These are phyloP conservation scores for Rhamnella rubrinervis DNA, from an alignment of 331 rosid species.

Conservation along the genomic window DNA sequence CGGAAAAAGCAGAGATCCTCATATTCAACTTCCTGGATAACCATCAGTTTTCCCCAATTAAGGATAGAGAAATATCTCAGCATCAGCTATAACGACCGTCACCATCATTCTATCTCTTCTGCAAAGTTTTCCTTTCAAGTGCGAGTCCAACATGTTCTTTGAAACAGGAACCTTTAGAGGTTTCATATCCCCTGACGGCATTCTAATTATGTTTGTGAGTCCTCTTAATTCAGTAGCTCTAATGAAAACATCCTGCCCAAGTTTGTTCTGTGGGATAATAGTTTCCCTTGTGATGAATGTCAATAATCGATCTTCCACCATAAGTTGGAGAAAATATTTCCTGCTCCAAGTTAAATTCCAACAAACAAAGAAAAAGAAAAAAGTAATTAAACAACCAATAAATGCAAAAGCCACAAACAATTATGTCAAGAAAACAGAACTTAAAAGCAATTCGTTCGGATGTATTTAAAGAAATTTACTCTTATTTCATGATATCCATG, in stretches of 20 bases:
- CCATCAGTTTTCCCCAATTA: not conserved
- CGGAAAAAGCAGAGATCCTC: not conserved
- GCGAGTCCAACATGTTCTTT: conserved; percentile 90
- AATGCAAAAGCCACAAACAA: not conserved
- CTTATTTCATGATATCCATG: conserved; percentile 45
- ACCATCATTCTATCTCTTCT: conserved; percentile 69
- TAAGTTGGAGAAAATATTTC: conserved; percentile 64
- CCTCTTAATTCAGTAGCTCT: conserved; percentile 86
- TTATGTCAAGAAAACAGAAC: not conserved
- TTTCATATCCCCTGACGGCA: conserved; percentile 95
- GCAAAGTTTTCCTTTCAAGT: conserved; percentile 58
- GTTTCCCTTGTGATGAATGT: conserved; percentile 55
- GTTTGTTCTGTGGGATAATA: conserved; percentile 93
- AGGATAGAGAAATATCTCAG: conserved; percentile 48
- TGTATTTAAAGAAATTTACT: conserved; percentile 40
- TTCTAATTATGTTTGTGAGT: conserved; percentile 60
- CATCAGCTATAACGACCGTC: conserved; percentile 67
- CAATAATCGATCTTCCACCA: conserved; percentile 52
- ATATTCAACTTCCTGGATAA: not conserved
- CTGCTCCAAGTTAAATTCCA: conserved; percentile 34
- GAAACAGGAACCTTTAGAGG: conserved; percentile 89
- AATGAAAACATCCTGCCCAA: conserved; percentile 92
- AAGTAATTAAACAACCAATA: not conserved
- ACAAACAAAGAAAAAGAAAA: conserved; percentile 17
- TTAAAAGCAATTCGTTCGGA: not conserved